Evolutionary conservation across 305 asterid species (phyloP).

Genomic region (Petunia hybrid): DNA sequence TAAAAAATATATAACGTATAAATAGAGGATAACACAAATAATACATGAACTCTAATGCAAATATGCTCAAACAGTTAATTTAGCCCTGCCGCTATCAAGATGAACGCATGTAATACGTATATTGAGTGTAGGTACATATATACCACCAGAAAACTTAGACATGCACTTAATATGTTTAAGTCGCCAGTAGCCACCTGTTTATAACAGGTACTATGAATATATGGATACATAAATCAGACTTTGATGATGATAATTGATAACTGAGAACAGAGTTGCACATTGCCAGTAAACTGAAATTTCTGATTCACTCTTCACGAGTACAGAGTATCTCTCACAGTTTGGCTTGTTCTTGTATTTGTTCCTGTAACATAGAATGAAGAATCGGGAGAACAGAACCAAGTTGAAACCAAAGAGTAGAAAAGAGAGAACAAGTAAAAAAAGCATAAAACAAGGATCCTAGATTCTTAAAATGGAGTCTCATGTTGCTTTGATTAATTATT

Average conservation of each 20-base stretch:
- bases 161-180: not conserved
- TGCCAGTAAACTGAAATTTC: no score
- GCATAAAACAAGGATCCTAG: not conserved
- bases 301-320: not conserved
- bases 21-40: no score
- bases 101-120: not conserved
- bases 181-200: not conserved
- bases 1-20: no score
- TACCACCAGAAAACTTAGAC: conserved; percentile 1
- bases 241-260: conserved; percentile 19
- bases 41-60: no score
- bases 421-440: not conserved
- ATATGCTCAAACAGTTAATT: no score
- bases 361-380: not conserved
- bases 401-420: not conserved
- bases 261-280: conserved; percentile 10
- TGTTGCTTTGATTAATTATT: no score
- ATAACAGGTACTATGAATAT: not conserved
- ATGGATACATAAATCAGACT: not conserved
- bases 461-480: no score
- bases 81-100: no score
- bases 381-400: not conserved
- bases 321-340: not conserved
- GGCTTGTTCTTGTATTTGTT: conserved; percentile 27
- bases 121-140: not conserved